Conservation (phyloP, 108 stramenopile species). For the Nannochloropsis gaditana region DNA sequence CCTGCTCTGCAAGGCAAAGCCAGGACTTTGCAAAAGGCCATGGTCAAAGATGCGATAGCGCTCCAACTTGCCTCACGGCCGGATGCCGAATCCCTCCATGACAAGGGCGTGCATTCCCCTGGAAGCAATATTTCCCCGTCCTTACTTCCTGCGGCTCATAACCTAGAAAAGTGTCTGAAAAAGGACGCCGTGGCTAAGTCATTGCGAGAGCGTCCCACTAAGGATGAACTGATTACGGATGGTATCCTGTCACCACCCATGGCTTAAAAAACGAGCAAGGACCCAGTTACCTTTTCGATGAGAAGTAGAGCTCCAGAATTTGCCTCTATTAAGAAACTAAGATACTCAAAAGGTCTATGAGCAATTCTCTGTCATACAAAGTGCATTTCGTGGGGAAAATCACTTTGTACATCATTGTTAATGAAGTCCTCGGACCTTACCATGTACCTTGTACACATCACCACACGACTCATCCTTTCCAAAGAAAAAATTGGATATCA, state of each 20-base stretch:
- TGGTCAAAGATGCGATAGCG: background rate
- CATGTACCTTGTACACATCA: too few relatives aligned
- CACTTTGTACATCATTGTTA: too few relatives aligned
- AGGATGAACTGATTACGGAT: background rate
- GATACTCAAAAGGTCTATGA: too few relatives aligned
- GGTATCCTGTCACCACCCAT: background rate
- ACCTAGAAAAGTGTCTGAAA: background rate
- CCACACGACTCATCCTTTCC: too few relatives aligned
- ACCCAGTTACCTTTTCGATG: too few relatives aligned
- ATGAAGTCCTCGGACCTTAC: too few relatives aligned
- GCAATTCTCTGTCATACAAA: too few relatives aligned
- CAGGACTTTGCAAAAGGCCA: background rate
- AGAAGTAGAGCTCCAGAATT: too few relatives aligned
- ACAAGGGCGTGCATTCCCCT: slow-evolving; percentile 14
- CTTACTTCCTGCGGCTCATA: slow-evolving; percentile 12
- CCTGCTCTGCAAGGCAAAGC: slow-evolving; percentile 17
- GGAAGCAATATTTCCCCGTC: background rate
- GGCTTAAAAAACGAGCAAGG: background rate
- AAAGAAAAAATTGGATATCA: too few relatives aligned
- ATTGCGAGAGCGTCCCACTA: background rate
- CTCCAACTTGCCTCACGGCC: background rate
- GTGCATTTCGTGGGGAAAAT: too few relatives aligned
- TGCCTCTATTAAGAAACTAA: too few relatives aligned
- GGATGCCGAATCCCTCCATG: background rate
- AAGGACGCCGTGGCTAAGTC: slow-evolving; percentile 5